Evolutionary conservation across 345 rosid species (phyloP).

Genomic region (Lepidium sativum): DNA sequence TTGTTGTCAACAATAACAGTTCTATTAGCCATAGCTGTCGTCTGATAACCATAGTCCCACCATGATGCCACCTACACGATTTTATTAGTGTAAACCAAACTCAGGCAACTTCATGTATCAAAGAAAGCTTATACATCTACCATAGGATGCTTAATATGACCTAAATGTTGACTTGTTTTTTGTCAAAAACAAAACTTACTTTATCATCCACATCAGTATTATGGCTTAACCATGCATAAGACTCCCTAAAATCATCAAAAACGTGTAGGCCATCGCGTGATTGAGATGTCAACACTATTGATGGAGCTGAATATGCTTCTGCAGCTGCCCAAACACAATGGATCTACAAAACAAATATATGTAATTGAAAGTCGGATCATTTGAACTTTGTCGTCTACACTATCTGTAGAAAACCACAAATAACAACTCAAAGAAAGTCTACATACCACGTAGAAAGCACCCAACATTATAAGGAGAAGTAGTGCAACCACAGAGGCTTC

Average conservation of each 20-base stretch:
- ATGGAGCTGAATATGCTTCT: conserved; percentile 99
- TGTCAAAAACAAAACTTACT: conserved; percentile 34
- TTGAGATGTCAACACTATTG: conserved; percentile 82
- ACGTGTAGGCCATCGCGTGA: conserved; percentile 80
- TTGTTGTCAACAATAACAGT: conserved; percentile 98
- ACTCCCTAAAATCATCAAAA: conserved; percentile 99
- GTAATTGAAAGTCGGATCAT: not conserved
- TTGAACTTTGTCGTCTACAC: not conserved
- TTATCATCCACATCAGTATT: conserved; percentile 99
- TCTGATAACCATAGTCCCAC: conserved; percentile 99
- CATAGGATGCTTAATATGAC: not conserved
- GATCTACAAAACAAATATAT: conserved; percentile 41
- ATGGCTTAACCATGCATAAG: conserved; percentile 91
- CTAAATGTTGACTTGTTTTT: not conserved
- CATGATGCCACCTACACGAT: conserved; percentile 87
- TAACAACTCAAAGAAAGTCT: not conserved
- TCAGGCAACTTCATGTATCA: conserved; percentile 12
- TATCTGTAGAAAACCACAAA: not conserved
- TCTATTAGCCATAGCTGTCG: conserved; percentile 99
- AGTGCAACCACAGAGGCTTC: conserved; percentile 75
- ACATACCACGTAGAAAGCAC: conserved; percentile 96
- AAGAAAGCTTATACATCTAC: conserved; percentile 5
- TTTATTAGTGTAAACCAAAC: not conserved
- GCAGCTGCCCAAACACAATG: conserved; percentile 99
- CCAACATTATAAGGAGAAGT: conserved; percentile 76